Base-by-base conservation (phyloP, 225 moss, liverwort and hornwort genomes). In the Marchantia paleacea region DNA sequence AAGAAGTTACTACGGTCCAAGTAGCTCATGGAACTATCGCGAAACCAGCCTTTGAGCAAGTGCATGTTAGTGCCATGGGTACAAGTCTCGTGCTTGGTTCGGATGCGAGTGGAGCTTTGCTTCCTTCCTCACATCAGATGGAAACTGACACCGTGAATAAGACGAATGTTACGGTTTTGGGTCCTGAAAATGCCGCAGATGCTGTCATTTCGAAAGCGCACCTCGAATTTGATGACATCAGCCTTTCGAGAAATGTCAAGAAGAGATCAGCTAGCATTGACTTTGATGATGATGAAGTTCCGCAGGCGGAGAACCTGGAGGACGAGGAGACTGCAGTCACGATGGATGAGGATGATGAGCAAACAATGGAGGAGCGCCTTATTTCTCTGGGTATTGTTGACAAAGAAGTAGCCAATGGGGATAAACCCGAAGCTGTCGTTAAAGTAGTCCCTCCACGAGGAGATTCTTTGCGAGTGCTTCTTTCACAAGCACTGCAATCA, bases 141-240 rank as follows among this genome's bases (percentile, higher is more conserved):
- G 77, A 75, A 7, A 79, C 70, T 52, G 65, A 50, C 25, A 9
- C 30, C 25, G 39, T 74, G 29, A 82, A 69, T 13, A 79, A 77
- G 73, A 54, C 79, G 24, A 63, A 78, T 75, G 83, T 92, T 51
- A 91, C 89, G 19, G 84, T 99, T 28, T 75, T 99, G 57, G 99
- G 99, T 79, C 88, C 90, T 55, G 99, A 94, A 76, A 95, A 87
- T 88, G 95, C 91, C 54, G 92, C 92, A 4, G 95, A 95, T 81
- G 99, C 93, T 24, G 77, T 85, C 50, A 54, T 91, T 15, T 82
- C 95, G 76, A 90, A 88, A 79, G 73, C 92, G 12, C 92, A 89
- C 67, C 80, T 93, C 49, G 95, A 93, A 54, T 67, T 81, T 29
- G 83, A 71, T 0, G 61, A 79, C 11, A 30, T 89, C 51, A 55